Base-by-base conservation (phyloP, 768 basidiomycete genomes). In the Boletus tomentosulus region DNA sequence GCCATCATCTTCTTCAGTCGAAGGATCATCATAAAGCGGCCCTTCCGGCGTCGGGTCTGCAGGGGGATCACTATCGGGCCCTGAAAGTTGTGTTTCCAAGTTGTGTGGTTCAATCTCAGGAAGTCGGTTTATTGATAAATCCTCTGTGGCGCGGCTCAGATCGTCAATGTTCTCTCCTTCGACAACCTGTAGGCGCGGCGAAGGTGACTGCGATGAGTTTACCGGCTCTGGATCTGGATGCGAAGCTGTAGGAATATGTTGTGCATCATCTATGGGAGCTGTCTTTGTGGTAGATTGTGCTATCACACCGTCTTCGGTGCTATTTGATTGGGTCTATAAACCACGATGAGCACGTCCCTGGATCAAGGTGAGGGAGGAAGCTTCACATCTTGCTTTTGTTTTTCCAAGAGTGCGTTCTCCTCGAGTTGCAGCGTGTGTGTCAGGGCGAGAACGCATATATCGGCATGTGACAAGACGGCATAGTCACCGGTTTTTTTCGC, bases 401-500 rank as follows among this genome's bases (percentile, higher is more conserved):
- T 66, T 48, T 62, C 62, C 11, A 28, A 31, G 3, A 44, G 28
- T 16, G 46, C 54, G 54, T 76, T 76, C 35, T 74, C 79, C 65
- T 78, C 77, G 51, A 83, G 74, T 61, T 92, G 83, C 51, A 96
- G 73, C 24, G 85, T 79, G 66, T 89, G 85, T 6, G 94, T 92
- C 61, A 99, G 75, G 1, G 97, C 96, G 47, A 98, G 72, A 35
- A 98, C 85, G 62, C 88, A 86, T 39, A 99, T 69, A 84, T 99
- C 97, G 13, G 94, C 80, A 69, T 87, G 82, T 13, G 93, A 97
- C 37, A 99, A 78, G 45, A 93, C 95, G 41, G 90, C 76, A 66
- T 93, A 95, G 71, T 99, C 97, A 67, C 97, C 97, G 0, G 96
- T 96, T 76, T 91, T 91, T 77, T 93, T 96, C 4, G 97, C 92